Evolutionary conservation across 768 basidiomycete genomes (phyloP), one percentile per base, ranked within the genome.

Genomic region (Clavaria fumosa): DNA sequence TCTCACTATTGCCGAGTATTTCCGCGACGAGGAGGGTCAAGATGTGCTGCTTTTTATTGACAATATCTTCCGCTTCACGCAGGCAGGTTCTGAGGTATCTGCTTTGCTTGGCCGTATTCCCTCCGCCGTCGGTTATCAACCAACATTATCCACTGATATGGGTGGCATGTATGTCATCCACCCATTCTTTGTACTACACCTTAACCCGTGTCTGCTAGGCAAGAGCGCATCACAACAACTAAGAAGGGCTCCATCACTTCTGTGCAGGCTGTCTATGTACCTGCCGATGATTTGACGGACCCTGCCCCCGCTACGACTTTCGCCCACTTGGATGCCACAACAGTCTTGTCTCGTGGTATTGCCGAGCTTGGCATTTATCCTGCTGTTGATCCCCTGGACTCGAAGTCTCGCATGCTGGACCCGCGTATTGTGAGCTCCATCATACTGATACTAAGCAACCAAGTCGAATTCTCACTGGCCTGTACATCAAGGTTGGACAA

Each of bases 51-150:
- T 99, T 57, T 99, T 99, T 75, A 99, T 99, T 59, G 95, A 99
- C 83, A 99, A 99, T 78, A 99, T 99, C 66, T 99, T 99, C 95
- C 91, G 95, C 58, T 99, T 99, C 85, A 99, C 95, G 51, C 95
- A 97, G 63, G 95, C 95, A 55, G 95, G 95, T 79, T 99, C 95
- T 47, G 95, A 97, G 61, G 95, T 97, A 71, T 99, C 95, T 66
- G 95, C 95, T 47, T 64, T 99, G 52, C 84, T 97, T 49, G 95
- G 95, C 73, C 95, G 95, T 88, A 99, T 97, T 56, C 95, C 95
- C 49, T 97, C 95, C 49, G 95, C 95, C 47, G 95, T 99, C 74
- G 95, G 95, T 77, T 99, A 99, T 69, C 95, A 99, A 61, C 95
- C 95, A 57, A 97, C 95, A 37, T 81, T 97, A 43, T 96, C 95